phyloP scores from a whole-genome alignment of 73 alveolate genomes.

The Tetrahymena thermophila region DNA sequence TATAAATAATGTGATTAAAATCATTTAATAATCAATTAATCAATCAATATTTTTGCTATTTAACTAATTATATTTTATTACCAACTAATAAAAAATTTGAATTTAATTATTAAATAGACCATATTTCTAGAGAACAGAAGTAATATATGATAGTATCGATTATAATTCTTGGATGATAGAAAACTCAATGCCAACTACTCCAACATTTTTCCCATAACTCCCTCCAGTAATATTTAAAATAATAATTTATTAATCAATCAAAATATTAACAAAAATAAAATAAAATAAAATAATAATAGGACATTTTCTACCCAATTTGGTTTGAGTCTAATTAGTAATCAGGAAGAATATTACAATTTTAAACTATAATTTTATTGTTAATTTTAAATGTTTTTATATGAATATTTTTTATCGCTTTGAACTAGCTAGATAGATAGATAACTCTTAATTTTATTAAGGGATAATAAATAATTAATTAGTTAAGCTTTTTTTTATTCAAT shows the following conservation, averaged over 20 bases:
- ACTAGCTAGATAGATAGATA: too few relatives aligned
- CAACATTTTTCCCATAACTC: neutral
- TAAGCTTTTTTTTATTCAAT: too few relatives aligned
- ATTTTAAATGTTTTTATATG: neutral
- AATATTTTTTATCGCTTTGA: neutral
- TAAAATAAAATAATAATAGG: neutral
- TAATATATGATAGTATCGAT: neutral
- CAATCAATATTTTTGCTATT: too few relatives aligned
- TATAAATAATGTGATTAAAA: too few relatives aligned
- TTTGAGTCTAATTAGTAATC: neutral
- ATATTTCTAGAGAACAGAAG: neutral
- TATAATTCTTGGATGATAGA: neutral
- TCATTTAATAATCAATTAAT: too few relatives aligned
- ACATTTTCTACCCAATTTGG: neutral
- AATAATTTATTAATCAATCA: neutral
- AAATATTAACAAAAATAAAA: neutral
- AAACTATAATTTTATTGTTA: neutral
- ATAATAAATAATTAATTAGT: too few relatives aligned
- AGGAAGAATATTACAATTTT: neutral
- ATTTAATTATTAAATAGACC: neutral
- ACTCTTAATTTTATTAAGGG: too few relatives aligned
- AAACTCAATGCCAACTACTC: neutral
- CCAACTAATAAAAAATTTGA: too few relatives aligned
- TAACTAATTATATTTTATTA: too few relatives aligned
- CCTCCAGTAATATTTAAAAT: neutral